Evolutionary conservation across 345 rosid genomes (phyloP).

Genomic region (Atalantia buxifolia): DNA sequence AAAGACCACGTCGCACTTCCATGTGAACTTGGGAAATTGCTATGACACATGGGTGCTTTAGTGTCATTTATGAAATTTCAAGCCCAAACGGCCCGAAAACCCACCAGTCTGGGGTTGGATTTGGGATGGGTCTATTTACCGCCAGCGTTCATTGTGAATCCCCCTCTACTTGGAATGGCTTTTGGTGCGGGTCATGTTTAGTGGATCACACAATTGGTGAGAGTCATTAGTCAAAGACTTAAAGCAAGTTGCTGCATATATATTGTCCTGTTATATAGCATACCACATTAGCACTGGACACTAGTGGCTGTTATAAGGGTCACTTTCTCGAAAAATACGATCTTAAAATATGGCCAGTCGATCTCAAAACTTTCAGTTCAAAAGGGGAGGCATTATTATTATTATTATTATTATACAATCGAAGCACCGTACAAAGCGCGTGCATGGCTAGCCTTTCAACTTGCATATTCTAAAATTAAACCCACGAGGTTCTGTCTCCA

Average conservation of each 20-base stretch:
- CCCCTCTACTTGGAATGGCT: background rate
- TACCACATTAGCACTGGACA: too few species aligned
- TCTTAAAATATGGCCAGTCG: background rate
- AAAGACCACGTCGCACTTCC: too few species aligned
- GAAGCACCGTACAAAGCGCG: background rate
- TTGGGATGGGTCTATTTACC: too few species aligned
- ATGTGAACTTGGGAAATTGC: too few species aligned
- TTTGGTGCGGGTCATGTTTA: background rate
- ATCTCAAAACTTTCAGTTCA: background rate
- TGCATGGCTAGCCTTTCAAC: background rate
- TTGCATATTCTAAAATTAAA: background rate
- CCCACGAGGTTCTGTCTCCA: slow-evolving; percentile 13
- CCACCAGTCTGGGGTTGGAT: background rate
- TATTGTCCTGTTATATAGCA: too few species aligned
- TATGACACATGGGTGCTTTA: background rate
- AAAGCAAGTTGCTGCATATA: background rate
- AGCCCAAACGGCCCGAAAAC: background rate
- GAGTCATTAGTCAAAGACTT: background rate
- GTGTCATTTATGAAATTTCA: background rate
- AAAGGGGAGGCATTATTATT: background rate
- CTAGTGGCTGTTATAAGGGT: background rate
- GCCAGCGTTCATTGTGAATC: too few species aligned
- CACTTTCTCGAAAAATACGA: background rate
- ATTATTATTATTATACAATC: background rate
- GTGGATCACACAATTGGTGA: background rate